Conservation (phyloP, 208 protist genomes). For the Porcisia deanei region DNA sequence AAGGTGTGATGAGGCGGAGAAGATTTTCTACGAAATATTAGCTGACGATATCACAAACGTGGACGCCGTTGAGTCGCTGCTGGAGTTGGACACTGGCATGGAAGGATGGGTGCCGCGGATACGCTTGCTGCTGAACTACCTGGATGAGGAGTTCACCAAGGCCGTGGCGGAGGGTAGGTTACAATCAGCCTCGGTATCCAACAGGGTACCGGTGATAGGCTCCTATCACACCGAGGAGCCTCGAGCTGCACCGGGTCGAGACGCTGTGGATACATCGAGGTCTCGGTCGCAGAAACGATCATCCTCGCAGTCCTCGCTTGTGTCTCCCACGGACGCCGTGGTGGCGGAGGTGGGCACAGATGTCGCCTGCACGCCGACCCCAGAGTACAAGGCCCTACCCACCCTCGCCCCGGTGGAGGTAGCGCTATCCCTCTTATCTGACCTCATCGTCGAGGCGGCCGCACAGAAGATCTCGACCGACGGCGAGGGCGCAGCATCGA, state of each 20-base stretch:
- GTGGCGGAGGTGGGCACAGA: background rate
- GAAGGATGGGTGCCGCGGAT: conserved; percentile 41
- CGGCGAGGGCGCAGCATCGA: conserved; percentile 70
- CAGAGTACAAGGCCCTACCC: conserved; percentile 6
- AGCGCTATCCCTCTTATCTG: conserved; percentile 58
- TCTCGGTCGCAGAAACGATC: background rate
- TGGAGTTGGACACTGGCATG: conserved; percentile 71
- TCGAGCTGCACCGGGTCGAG: background rate
- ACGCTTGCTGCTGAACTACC: conserved; percentile 52
- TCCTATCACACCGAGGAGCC: background rate
- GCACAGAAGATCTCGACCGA: conserved; percentile 42
- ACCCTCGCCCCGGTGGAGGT: conserved; percentile 41
- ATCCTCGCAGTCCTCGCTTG: background rate
- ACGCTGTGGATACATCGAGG: background rate
- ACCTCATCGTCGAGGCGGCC: conserved; percentile 64
- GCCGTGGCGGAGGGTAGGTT: conserved; percentile 18
- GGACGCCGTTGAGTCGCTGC: conserved; percentile 72
- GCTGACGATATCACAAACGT: conserved; percentile 44
- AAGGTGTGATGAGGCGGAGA: conserved; percentile 49
- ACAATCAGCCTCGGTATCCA: background rate
- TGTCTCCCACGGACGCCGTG: background rate
- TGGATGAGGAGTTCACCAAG: conserved; percentile 31
- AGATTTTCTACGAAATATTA: conserved; percentile 47
- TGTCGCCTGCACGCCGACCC: background rate
- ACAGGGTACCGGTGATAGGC: background rate